Conservation (phyloP, 495 filamentous ascomycete species). For the Neurospora cerealis region DNA sequence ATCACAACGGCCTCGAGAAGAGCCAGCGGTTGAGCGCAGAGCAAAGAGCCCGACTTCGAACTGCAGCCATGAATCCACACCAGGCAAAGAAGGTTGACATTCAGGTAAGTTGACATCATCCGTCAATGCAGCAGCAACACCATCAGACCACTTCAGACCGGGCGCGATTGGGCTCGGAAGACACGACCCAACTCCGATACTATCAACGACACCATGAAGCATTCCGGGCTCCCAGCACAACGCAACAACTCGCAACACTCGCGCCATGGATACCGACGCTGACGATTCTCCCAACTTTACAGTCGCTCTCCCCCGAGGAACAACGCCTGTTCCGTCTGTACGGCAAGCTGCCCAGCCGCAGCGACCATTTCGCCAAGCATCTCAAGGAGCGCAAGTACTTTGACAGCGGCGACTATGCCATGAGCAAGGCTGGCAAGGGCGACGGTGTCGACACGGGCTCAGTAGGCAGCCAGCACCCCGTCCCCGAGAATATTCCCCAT, state of each 20-base stretch:
- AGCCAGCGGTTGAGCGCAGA: not conserved
- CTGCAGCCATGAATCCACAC: constrained; percentile 74
- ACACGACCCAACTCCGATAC: not conserved
- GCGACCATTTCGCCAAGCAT: constrained; percentile 95
- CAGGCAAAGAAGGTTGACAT: constrained; percentile 96
- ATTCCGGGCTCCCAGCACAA: not conserved
- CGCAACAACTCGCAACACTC: not conserved
- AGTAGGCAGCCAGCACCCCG: constrained; percentile 87
- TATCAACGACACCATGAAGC: not conserved
- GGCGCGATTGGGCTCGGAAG: not conserved
- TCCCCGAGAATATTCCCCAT: constrained; percentile 95
- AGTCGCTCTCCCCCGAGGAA: constrained; percentile 87
- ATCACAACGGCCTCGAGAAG: not conserved
- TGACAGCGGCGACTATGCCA: constrained; percentile 94
- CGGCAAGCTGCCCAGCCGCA: constrained; percentile 91
- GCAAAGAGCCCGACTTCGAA: not conserved
- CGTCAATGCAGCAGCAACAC: constrained; percentile 2
- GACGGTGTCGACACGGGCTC: constrained; percentile 86
- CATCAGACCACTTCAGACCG: constrained; percentile 6
- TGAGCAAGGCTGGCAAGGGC: constrained; percentile 96
- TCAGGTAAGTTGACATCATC: constrained; percentile 52
- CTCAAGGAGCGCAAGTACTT: constrained; percentile 99
- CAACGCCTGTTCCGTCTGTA: constrained; percentile 92
- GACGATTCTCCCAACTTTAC: constrained; percentile 2
- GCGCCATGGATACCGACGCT: not conserved